These are phyloP conservation scores for Calonectria pseudoturangicola DNA, from an alignment of 2,329 filamentous ascomycete species.

Conservation along the genomic window DNA sequence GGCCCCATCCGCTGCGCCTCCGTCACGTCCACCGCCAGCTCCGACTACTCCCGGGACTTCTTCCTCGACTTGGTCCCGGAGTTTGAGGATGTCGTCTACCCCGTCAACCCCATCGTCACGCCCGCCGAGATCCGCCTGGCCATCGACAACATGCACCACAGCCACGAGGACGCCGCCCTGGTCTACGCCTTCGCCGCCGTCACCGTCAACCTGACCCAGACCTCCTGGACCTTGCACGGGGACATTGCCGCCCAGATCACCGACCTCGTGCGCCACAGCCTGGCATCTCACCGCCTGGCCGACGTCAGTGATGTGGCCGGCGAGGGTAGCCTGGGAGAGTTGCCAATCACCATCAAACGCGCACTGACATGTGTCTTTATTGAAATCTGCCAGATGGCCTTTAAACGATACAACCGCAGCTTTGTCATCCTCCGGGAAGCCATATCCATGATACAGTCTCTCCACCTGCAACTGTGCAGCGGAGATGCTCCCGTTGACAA, in stretches of 20 bases:
- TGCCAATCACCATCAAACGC: slow-evolving; percentile 64
- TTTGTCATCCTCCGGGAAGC: slow-evolving; percentile 71
- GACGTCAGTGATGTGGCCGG: slow-evolving; percentile 54
- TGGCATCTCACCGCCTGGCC: slow-evolving; percentile 54
- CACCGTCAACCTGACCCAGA: slow-evolving; percentile 60
- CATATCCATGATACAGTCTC: slow-evolving; percentile 59
- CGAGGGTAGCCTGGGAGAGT: slow-evolving; percentile 61
- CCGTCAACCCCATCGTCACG: slow-evolving; percentile 60
- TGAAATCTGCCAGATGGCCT: slow-evolving; percentile 70
- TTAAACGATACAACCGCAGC: slow-evolving; percentile 68
- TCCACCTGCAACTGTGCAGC: slow-evolving; percentile 44
- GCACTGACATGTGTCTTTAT: slow-evolving; percentile 72
- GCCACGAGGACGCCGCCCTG: slow-evolving; percentile 59
- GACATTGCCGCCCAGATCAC: slow-evolving; percentile 57
- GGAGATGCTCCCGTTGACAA: slow-evolving; percentile 42
- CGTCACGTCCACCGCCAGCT: slow-evolving; percentile 37
- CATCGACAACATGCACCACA: slow-evolving; percentile 58
- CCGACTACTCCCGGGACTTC: slow-evolving; percentile 56
- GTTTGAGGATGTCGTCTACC: slow-evolving; percentile 61
- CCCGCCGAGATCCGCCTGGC: slow-evolving; percentile 56
- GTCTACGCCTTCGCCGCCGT: slow-evolving; percentile 61
- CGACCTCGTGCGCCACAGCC: slow-evolving; percentile 54
- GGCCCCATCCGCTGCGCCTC: slow-evolving; percentile 31
- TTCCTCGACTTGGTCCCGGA: slow-evolving; percentile 59
- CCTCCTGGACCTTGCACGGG: slow-evolving; percentile 54